Evolutionary conservation across 177 flowering plant genomes (phyloP).

Genomic region (Vitis hybrid): DNA sequence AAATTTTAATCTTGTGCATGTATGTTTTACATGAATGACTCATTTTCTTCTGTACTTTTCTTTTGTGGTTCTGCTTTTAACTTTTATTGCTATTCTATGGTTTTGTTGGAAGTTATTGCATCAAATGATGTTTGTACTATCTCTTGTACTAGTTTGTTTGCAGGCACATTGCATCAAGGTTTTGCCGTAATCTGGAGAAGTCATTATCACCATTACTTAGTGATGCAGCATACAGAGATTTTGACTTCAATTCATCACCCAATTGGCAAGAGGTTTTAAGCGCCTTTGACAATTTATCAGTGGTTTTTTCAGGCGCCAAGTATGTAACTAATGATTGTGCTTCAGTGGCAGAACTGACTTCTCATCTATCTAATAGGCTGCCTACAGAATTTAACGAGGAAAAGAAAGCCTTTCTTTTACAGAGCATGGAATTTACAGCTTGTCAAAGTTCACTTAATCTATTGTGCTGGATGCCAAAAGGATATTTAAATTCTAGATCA

Average conservation of each 20-base stretch:
- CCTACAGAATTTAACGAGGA: conserved; percentile 11
- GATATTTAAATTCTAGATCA: conserved; percentile 38
- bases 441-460: conserved; percentile 59
- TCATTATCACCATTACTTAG: conserved; percentile 33
- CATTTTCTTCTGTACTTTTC: not conserved
- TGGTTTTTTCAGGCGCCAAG: conserved; percentile 16
- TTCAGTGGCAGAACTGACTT: conserved; percentile 3
- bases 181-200: conserved; percentile 53
- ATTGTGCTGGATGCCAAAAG: conserved; percentile 71
- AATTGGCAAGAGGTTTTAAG: conserved; percentile 51
- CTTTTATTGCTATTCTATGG: not conserved
- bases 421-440: conserved; percentile 24
- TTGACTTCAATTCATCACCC: conserved; percentile 39
- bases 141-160: conserved; percentile 61
- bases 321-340: conserved; percentile 6
- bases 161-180: conserved; percentile 68
- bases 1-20: not conserved
- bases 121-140: conserved; percentile 15
- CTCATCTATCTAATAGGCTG: conserved; percentile 13
- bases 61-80: not conserved
- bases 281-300: conserved; percentile 31
- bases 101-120: conserved; percentile 1
- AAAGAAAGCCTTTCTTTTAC: not conserved
- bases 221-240: conserved; percentile 16
- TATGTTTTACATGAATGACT: not conserved